Percentiles rank a stretch among this genome's conserved stretches.
Conservation (phyloP, 2,329 filamentous ascomycete species). For the Trichoderma afroharzianum region DNA sequence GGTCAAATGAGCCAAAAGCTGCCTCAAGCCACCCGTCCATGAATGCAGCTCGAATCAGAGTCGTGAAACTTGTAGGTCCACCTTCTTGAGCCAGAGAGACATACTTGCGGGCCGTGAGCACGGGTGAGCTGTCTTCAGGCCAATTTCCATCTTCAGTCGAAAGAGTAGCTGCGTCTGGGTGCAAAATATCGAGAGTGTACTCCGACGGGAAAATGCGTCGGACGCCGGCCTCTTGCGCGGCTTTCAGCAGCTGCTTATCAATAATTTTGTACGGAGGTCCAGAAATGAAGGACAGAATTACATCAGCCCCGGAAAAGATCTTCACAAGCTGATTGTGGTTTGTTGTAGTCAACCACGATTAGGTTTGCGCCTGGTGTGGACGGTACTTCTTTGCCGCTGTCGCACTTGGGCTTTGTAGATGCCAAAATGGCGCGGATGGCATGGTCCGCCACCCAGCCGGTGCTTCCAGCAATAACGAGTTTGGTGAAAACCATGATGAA, state of each 20-base stretch:
- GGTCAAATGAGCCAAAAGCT: neutral
- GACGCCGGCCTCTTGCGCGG: conserved; percentile 13
- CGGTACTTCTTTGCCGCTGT: neutral
- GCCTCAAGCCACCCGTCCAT: conserved; percentile 12
- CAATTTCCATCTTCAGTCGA: conserved; percentile 1
- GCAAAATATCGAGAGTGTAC: conserved; percentile 11
- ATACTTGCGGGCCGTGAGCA: neutral
- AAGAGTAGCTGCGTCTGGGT: conserved; percentile 3
- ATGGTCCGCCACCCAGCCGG: neutral
- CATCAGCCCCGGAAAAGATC: neutral
- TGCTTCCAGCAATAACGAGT: conserved; percentile 15
- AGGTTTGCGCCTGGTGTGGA: neutral
- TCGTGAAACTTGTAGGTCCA: conserved; percentile 16
- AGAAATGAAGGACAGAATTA: conserved; percentile 9
- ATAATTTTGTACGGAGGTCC: neutral
- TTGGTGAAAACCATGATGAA: conserved; percentile 12
- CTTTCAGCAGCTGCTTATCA: conserved; percentile 7
- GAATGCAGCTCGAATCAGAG: conserved; percentile 6
- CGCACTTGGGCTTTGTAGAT: conserved; percentile 12
- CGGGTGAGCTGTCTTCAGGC: conserved; percentile 1
- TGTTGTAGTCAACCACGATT: neutral
- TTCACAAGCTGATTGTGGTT: conserved; percentile 12
- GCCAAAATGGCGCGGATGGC: conserved; percentile 6
- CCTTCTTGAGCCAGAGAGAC: neutral
- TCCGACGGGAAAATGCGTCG: conserved; percentile 18